A percentile compares a stretch with the other conserved stretches of the same genome.
Evolutionary conservation across 371 early-diverging fungal species (phyloP).

Genomic region (Syncephalastrum sp.): DNA sequence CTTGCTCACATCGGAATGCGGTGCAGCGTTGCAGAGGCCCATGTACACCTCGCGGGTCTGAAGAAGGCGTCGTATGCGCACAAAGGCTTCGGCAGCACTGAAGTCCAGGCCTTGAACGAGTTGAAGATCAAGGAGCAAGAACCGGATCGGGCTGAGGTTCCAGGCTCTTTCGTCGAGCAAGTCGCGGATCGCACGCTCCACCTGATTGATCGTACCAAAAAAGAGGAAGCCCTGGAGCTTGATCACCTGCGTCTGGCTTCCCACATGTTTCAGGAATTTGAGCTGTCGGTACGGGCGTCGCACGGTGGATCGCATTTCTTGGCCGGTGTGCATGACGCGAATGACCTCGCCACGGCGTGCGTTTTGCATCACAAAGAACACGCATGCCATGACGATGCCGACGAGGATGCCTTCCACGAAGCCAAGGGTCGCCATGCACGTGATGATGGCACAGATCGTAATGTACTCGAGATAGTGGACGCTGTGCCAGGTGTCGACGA

Average conservation of each 20-base stretch:
- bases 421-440: slow-evolving; percentile 84
- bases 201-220: slow-evolving; percentile 91
- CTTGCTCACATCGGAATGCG: slow-evolving; percentile 64
- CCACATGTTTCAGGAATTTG: slow-evolving; percentile 79
- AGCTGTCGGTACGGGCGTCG: slow-evolving; percentile 88
- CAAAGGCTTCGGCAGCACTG: slow-evolving; percentile 91
- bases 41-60: slow-evolving; percentile 71
- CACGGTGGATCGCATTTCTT: slow-evolving; percentile 83
- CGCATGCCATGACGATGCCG: slow-evolving; percentile 89
- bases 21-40: slow-evolving; percentile 79
- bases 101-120: slow-evolving; percentile 93
- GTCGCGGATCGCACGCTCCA: slow-evolving; percentile 76
- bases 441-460: slow-evolving; percentile 83
- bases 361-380: slow-evolving; percentile 92
- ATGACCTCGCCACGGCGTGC: slow-evolving; percentile 72
- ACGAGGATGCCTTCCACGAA: slow-evolving; percentile 94
- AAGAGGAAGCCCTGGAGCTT: slow-evolving; percentile 92
- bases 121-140: slow-evolving; percentile 85
- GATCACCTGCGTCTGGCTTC: slow-evolving; percentile 83
- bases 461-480: slow-evolving; percentile 87
- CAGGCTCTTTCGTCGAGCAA: slow-evolving; percentile 63
- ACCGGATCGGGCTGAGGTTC: slow-evolving; percentile 74
- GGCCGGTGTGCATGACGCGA: slow-evolving; percentile 76
- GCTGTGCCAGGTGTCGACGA: slow-evolving; percentile 82
- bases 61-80: slow-evolving; percentile 80